Evolutionary conservation across 139 green algal species (phyloP).

Genomic region (Ettlia oleoabundans): DNA sequence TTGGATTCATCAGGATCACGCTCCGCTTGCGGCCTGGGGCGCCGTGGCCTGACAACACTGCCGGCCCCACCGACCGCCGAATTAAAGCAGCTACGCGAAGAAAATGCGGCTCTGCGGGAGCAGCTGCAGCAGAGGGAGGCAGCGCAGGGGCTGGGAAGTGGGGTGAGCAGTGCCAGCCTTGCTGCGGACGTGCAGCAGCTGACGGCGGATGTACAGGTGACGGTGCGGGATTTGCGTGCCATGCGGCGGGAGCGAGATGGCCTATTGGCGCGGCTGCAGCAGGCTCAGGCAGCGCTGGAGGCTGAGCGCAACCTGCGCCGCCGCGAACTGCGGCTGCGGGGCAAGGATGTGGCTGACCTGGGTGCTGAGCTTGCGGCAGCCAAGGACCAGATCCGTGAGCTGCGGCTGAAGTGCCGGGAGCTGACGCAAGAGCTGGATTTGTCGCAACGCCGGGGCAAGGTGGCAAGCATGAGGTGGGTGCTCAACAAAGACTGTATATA

Average conservation of each 20-base stretch:
- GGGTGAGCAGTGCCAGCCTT: neutral
- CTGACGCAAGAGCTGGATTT: constrained; percentile 65
- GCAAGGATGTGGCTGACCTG: constrained; percentile 50
- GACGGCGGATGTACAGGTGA: constrained; percentile 50
- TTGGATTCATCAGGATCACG: constrained; percentile 19
- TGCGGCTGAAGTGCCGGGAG: constrained; percentile 53
- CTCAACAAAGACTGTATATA: no score
- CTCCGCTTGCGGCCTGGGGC: neutral
- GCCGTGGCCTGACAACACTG: neutral
- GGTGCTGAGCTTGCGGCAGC: constrained; percentile 44
- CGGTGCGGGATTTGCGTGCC: constrained; percentile 57
- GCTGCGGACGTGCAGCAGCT: constrained; percentile 47
- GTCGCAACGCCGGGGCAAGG: constrained; percentile 28
- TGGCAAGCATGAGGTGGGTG: constrained; percentile 34
- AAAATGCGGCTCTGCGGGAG: constrained; percentile 62
- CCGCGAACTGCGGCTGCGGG: constrained; percentile 67
- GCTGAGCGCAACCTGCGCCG: constrained; percentile 69
- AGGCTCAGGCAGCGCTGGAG: constrained; percentile 67
- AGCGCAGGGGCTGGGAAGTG: neutral
- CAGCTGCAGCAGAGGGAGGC: constrained; percentile 41
- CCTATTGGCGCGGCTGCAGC: constrained; percentile 59
- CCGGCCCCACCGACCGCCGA: no score
- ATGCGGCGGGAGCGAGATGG: constrained; percentile 76
- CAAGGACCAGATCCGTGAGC: constrained; percentile 60
- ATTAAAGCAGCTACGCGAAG: constrained; percentile 63